Evolutionary conservation across 768 basidiomycete genomes (phyloP), one percentile per base, ranked within the genome.

Genomic region (Multifurca ochricompacta): DNA sequence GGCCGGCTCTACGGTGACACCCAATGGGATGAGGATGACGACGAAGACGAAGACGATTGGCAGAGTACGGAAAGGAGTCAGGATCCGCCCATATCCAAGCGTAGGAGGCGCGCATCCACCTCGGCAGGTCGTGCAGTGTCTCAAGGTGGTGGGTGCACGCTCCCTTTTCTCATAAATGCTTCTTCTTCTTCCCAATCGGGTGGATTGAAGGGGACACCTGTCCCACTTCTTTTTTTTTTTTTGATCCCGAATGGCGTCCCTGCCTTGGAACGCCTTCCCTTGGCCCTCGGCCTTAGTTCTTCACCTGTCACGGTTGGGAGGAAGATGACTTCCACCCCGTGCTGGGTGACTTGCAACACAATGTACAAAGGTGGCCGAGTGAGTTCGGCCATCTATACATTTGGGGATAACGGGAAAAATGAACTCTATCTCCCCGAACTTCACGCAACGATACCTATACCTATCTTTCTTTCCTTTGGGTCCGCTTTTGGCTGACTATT

Each of bases 1-100:
- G 77, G 70, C 39, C 72, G 76, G 11, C 72, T 74, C 16, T 87
- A 83, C 52, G 68, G 74, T 53, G 78, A 81, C 25, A 70, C 68
- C 32, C 65, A 69, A 5, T 65, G 64, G 13, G 76, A 76, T 56
- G 78, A 82, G n/a, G 79, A 79, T 0, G 74, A 75, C 0, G 80
- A 77, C 0, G 82, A 80, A 1, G 82, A 82, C 0, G 80, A 78
- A 11, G 69, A 72, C 13, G 68, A 73, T 32, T 66, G 64, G 41
- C 58, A 59, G 6, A 50, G 61, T 25, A 51, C 59, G 14, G 70
- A 14, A 11, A 46, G 47, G 59, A 61, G 44, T 70, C 65, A 48
- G 67, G 68, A 42, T 70, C 77, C 41, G 66, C 70, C 51, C 69
- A 73, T 52, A 59, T 70, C 23, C 13, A 62, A 46, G 27, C 60